phyloP scores from a whole-genome alignment of 2,329 filamentous ascomycete genomes.

The Neospermospora avenae region DNA sequence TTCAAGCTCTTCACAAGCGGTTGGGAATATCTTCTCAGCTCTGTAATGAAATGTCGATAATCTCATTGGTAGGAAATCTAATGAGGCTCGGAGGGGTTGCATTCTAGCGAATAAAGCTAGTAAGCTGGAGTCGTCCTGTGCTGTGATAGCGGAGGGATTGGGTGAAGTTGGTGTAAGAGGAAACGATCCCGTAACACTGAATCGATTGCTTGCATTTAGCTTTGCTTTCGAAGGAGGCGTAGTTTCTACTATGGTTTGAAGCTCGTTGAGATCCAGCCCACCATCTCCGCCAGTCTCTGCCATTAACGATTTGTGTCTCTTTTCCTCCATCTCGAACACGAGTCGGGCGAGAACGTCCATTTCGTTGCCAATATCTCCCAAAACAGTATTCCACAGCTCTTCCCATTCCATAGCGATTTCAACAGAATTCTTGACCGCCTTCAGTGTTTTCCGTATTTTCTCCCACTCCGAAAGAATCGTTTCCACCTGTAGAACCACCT shows the following conservation, averaged over 20 bases:
- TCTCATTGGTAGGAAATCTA: conserved; percentile 95
- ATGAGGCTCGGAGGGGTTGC: conserved; percentile 86
- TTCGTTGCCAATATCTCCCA: conserved; percentile 90
- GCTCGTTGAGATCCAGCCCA: conserved; percentile 72
- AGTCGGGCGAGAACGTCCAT: conserved; percentile 74
- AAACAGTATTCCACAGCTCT: conserved; percentile 88
- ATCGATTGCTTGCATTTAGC: conserved; percentile 57
- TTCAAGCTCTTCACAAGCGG: conserved; percentile 84
- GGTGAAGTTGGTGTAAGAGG: conserved; percentile 62
- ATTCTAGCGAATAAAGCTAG: conserved; percentile 90
- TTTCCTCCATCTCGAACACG: conserved; percentile 98
- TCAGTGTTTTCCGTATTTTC: conserved; percentile 73
- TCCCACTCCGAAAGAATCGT: conserved; percentile 80
- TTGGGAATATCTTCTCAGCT: conserved; percentile 77
- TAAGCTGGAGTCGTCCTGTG: conserved; percentile 80
- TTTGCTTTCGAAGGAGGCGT: conserved; percentile 58
- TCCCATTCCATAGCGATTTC: conserved; percentile 99
- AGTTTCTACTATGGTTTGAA: conserved; percentile 92
- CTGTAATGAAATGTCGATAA: conserved; percentile 80
- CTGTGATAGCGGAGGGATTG: conserved; percentile 50
- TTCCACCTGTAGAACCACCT: conserved; percentile 86
- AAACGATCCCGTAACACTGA: conserved; percentile 64
- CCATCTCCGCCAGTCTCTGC: conserved; percentile 59
- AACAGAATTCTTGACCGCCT: conserved; percentile 81
- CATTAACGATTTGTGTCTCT: conserved; percentile 75